A percentile compares a stretch with the other conserved stretches of the same genome.
phyloP scores from a whole-genome alignment of 2,329 filamentous ascomycete species.

The Coleophoma cylindrospora region DNA sequence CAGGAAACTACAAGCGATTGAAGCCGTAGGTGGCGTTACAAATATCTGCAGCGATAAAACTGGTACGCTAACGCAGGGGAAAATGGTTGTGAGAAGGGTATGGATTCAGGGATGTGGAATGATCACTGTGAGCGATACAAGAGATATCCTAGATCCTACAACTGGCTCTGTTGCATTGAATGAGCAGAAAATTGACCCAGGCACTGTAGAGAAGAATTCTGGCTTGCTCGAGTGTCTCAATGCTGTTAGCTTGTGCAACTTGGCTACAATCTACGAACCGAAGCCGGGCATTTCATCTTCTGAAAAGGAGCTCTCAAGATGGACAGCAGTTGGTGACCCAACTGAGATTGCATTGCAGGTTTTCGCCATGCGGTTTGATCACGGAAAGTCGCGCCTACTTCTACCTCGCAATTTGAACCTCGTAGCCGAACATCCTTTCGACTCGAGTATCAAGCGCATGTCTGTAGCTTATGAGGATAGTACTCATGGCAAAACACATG shows the following conservation, averaged over 20 bases:
- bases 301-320: constrained; percentile 26
- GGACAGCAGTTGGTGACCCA: constrained; percentile 60
- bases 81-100: constrained; percentile 48
- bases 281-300: constrained; percentile 3
- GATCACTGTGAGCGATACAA: constrained; percentile 48
- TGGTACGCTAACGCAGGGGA: constrained; percentile 53
- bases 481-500: constrained; percentile 30
- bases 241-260: constrained; percentile 58
- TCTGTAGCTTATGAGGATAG: constrained; percentile 57
- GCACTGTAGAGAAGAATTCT: constrained; percentile 28
- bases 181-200: constrained; percentile 31
- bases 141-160: constrained; percentile 56
- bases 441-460: constrained; percentile 71
- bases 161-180: constrained; percentile 46
- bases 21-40: constrained; percentile 65
- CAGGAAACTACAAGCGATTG: constrained; percentile 58
- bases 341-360: constrained; percentile 73
- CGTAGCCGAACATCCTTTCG: constrained; percentile 65
- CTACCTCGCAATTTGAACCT: constrained; percentile 40
- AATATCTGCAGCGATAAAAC: constrained; percentile 70
- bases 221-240: constrained; percentile 30
- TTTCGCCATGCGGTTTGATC: constrained; percentile 64
- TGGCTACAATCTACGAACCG: constrained; percentile 32
- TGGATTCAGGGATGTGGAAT: constrained; percentile 52
- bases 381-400: constrained; percentile 43